A percentile compares a stretch with the other conserved stretches of the same genome.
These are phyloP conservation scores for Coemansia sp. DNA, from an alignment of 192 early-diverging fungal genomes.

Conservation along the genomic window DNA sequence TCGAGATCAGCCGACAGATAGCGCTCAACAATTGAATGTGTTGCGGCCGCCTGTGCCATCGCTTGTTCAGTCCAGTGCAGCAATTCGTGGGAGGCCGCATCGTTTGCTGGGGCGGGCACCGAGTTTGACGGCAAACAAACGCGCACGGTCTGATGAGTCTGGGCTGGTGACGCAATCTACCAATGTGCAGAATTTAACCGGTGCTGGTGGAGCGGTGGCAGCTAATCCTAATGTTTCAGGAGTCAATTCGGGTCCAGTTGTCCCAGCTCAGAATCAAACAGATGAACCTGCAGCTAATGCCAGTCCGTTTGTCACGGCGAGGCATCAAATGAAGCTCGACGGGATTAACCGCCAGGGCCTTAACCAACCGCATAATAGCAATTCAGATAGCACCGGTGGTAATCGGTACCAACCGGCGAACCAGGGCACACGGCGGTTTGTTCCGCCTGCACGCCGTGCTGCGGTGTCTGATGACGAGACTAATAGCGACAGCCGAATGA, in stretches of 20 bases:
- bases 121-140: slow-evolving; percentile 12
- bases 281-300: neutral
- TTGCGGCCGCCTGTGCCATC: neutral
- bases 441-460: slow-evolving; percentile 18
- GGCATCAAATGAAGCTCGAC: slow-evolving; percentile 38
- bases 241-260: too few relatives aligned
- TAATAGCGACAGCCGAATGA: slow-evolving; percentile 5
- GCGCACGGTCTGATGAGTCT: slow-evolving; percentile 17
- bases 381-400: neutral
- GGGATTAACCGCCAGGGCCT: slow-evolving; percentile 24
- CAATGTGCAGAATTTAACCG: too few relatives aligned
- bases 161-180: neutral
- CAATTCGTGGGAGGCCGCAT: neutral
- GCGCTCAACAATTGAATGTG: too few relatives aligned
- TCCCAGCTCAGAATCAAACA: too few relatives aligned
- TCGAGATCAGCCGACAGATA: neutral
- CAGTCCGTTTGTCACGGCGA: slow-evolving; percentile 36
- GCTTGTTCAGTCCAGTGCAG: neutral
- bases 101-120: neutral
- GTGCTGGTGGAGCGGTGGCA: too few relatives aligned
- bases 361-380: neutral
- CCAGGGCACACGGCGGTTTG: slow-evolving; percentile 17
- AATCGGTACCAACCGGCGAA: slow-evolving; percentile 7
- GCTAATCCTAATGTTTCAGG: too few relatives aligned
- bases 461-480: slow-evolving; percentile 21